These are phyloP conservation scores for Colletotrichum sp. DNA, from an alignment of 2,329 filamentous ascomycete genomes.

Conservation along the genomic window DNA sequence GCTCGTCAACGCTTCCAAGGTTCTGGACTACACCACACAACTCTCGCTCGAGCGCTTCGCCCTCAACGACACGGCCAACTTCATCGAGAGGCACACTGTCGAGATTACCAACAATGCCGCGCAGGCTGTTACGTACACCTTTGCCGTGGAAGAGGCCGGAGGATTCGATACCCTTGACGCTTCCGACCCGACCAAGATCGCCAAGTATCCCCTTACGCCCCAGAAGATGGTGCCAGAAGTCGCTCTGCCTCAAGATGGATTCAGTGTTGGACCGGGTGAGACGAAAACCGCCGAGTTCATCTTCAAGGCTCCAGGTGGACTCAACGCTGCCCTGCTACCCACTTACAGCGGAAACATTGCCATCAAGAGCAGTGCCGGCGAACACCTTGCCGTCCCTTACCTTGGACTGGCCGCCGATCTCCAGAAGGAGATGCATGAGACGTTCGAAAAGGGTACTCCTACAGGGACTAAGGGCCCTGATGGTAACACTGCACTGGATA, in stretches of 20 bases:
- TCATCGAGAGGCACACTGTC: conserved; percentile 29
- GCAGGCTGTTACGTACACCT: conserved; percentile 36
- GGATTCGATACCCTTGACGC: neutral
- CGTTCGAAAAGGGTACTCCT: neutral
- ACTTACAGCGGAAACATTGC: conserved; percentile 39
- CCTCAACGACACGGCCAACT: conserved; percentile 48
- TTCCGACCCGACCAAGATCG: conserved; percentile 3
- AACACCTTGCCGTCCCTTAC: conserved; percentile 38
- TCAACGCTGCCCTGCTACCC: conserved; percentile 28
- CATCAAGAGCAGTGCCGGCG: conserved; percentile 33
- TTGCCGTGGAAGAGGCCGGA: neutral
- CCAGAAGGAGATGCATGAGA: neutral
- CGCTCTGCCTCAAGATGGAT: neutral
- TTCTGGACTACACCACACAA: conserved; percentile 40
- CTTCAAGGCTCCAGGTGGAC: neutral
- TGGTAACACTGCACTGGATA: neutral
- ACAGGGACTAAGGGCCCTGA: conserved; percentile 3
- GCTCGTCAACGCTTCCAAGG: conserved; percentile 44
- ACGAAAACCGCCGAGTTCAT: neutral
- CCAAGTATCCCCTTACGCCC: neutral
- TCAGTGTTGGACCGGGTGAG: neutral
- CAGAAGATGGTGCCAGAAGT: neutral
- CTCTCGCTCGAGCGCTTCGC: conserved; percentile 43
- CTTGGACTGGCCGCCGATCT: conserved; percentile 17
- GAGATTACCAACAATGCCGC: conserved; percentile 40